phyloP scores from a whole-genome alignment of 108 stramenopile genomes.

The Mayamaea pseudoterrestris region DNA sequence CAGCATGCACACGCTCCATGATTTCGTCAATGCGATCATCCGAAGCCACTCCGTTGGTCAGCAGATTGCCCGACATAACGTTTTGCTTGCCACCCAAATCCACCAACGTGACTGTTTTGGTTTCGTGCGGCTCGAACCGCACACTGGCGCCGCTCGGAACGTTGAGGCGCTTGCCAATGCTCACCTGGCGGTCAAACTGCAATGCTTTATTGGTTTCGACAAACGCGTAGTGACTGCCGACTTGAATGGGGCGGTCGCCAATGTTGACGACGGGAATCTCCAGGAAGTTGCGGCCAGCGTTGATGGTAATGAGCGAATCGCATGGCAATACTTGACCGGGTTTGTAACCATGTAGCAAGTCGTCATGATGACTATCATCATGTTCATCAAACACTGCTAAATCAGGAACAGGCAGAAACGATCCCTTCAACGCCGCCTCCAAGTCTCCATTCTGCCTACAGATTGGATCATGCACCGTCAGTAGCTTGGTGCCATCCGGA shows the following conservation, averaged over 20 bases:
- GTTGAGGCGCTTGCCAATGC: conserved; percentile 86
- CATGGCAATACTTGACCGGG: conserved; percentile 20
- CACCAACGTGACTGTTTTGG: conserved; percentile 87
- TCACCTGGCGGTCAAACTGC: conserved; percentile 73
- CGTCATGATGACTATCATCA: conserved; percentile 11
- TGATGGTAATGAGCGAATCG: conserved; percentile 40
- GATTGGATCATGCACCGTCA: conserved; percentile 90
- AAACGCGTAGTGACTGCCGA: conserved; percentile 86
- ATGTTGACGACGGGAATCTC: conserved; percentile 88
- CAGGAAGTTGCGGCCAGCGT: conserved; percentile 47
- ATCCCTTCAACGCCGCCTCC: conserved; percentile 76
- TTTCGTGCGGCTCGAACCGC: conserved; percentile 95
- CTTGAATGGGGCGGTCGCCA: conserved; percentile 94
- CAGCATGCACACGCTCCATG: conserved; percentile 31
- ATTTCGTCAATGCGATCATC: conserved; percentile 25
- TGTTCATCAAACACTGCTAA: conserved; percentile 35
- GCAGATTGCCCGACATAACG: conserved; percentile 44
- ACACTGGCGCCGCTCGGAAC: conserved; percentile 87
- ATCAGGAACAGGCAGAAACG: conserved; percentile 79
- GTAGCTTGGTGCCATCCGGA: conserved; percentile 96
- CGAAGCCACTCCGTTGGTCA: conserved; percentile 41
- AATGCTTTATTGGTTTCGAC: conserved; percentile 87
- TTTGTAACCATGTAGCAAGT: neutral
- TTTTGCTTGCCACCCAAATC: conserved; percentile 61
- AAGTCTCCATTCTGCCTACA: conserved; percentile 67